Conservation (phyloP, 345 rosid species). For the Barbarea vulgaris region DNA sequence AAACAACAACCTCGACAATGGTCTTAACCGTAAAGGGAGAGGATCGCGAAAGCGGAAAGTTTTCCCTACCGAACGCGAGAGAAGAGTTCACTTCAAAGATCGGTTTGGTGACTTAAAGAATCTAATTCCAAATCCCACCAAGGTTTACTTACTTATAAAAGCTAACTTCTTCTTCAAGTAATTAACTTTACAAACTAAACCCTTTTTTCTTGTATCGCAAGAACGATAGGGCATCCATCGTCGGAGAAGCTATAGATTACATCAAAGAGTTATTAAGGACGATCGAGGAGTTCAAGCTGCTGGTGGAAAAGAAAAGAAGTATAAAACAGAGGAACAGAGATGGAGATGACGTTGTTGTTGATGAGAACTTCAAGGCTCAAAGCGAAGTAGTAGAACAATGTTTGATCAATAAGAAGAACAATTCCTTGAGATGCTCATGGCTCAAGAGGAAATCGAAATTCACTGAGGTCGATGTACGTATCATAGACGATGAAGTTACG, state of each 20-base stretch:
- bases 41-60: conserved; percentile 57
- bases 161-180: conserved; percentile 17
- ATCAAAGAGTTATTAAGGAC: conserved; percentile 70
- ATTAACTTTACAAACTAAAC: background rate
- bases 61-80: conserved; percentile 60
- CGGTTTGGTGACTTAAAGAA: conserved; percentile 50
- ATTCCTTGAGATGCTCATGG: conserved; percentile 71
- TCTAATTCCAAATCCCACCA: conserved; percentile 70
- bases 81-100: conserved; percentile 64
- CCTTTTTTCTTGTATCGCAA: conserved; percentile 11
- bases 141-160: conserved; percentile 45
- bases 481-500: conserved; percentile 73
- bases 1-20: conserved; percentile 41
- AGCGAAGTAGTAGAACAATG: conserved; percentile 46
- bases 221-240: conserved; percentile 72
- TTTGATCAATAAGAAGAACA: conserved; percentile 42
- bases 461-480: conserved; percentile 78
- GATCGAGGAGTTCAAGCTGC: conserved; percentile 61
- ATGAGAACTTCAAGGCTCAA: conserved; percentile 44
- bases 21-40: conserved; percentile 48
- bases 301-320: conserved; percentile 66
- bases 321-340: conserved; percentile 53
- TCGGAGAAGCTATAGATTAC: conserved; percentile 73
- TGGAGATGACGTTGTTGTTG: conserved; percentile 41
- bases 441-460: conserved; percentile 79